Percentiles rank a stretch among this genome's conserved stretches.
Evolutionary conservation across 805 yeast genomes (phyloP).

Genomic region (Wickerhamomyces strasburgensis): DNA sequence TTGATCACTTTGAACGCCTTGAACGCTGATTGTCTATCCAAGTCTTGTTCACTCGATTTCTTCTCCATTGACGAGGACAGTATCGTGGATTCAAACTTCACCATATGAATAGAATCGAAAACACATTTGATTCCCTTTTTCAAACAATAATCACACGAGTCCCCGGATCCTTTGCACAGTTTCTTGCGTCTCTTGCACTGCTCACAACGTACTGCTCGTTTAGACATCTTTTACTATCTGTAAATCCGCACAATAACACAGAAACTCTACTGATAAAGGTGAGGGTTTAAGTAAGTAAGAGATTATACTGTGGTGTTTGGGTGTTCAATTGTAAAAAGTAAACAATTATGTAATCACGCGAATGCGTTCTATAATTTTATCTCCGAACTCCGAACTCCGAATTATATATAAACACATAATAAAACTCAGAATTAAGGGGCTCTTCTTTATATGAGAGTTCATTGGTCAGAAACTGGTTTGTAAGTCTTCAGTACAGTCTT

Average conservation of each 20-base stretch:
- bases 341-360: too few species aligned
- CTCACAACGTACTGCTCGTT: constrained; percentile 6
- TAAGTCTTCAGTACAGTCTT: too few species aligned
- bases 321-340: too few species aligned
- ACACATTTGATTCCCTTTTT: constrained; percentile 12
- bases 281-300: not conserved
- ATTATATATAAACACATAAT: too few species aligned
- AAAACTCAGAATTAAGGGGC: too few species aligned
- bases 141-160: constrained; percentile 7
- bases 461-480: too few species aligned
- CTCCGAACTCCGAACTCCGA: too few species aligned
- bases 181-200: constrained; percentile 16
- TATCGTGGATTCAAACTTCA: not conserved
- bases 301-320: not conserved
- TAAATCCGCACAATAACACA: not conserved
- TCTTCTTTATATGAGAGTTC: too few species aligned
- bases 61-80: constrained; percentile 1
- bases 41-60: constrained; percentile 2
- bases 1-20: not conserved
- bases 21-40: constrained; percentile 1
- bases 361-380: too few species aligned
- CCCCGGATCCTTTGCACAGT: constrained; percentile 3
- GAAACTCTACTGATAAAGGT: not conserved
- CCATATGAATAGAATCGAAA: constrained; percentile 6
- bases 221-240: not conserved